Percentiles rank a stretch among this genome's conserved stretches.
Conservation (phyloP, 495 filamentous ascomycete genomes). For the Podospora fimiseda region DNA sequence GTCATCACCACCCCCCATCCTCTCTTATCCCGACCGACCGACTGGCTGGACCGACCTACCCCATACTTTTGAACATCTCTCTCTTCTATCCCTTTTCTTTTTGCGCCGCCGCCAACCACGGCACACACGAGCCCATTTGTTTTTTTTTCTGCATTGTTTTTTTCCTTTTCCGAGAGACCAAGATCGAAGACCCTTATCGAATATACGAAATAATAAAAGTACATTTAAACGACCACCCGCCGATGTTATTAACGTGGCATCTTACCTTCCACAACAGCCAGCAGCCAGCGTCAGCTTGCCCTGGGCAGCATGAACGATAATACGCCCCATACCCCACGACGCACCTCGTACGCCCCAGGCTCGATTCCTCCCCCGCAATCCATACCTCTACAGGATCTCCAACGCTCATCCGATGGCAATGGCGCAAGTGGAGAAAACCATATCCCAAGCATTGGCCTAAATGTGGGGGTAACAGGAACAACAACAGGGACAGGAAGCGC, state of each 20-base stretch:
- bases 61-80: too few relatives aligned
- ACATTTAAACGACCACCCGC: neutral
- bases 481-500: conserved; percentile 28
- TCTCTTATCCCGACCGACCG: neutral
- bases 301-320: conserved; percentile 21
- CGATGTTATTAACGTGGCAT: neutral
- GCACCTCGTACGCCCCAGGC: conserved; percentile 18
- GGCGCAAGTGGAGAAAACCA: conserved; percentile 17
- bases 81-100: too few relatives aligned
- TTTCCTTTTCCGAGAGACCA: neutral
- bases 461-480: conserved; percentile 7
- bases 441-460: neutral
- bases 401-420: conserved; percentile 46
- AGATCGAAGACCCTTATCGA: too few relatives aligned
- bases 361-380: conserved; percentile 50
- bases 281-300: neutral
- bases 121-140: too few relatives aligned
- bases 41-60: too few relatives aligned
- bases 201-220: neutral
- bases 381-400: conserved; percentile 80
- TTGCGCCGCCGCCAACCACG: too few relatives aligned
- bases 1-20: neutral
- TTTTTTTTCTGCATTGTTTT: too few relatives aligned
- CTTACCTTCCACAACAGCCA: neutral
- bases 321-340: conserved; percentile 26